Base-by-base conservation (phyloP, 139 green algal genomes). In the Klebsormidium nitens region DNA sequence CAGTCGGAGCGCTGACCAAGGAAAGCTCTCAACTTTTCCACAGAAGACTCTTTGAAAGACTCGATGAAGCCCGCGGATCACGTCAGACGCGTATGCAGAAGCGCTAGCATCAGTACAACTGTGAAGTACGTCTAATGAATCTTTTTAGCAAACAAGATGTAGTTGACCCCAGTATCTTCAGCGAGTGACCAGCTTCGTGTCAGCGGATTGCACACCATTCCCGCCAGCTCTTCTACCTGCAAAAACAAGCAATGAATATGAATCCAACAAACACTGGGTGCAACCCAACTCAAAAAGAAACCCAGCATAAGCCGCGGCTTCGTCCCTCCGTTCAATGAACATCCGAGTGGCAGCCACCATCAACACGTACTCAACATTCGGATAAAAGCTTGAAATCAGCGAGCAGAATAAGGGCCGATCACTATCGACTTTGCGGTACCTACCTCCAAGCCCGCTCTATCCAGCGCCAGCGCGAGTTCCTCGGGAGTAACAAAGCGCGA, bases 401-500 rank as follows among this genome's bases (percentile, higher is more conserved):
- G 14, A 14, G 42, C 11, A 50, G 8, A 14, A 8, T 50, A 26
- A 14, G 42, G 14, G 42, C 42, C 8, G 14, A 50, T 26, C 42
- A 50, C 42, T 14, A 50, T 50, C 14, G 19, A 17, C 5, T 17
- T 34, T 17, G 19, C 49, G 49, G 14, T 59, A n/a, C 57, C 6
- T 42, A 69, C 62, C 62, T 64, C 23, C 31, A 55, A 42, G 36
- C 52, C 74, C 1, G 50, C 29, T 3, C 60, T 32, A 2, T 42
- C 32, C 5, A 70, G 5, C 71, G 80, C 5, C 36, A 75, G 2
- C 19, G 49, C 47, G 0, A 75, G 64, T 77, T 85, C 79, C 32
- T 72, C 78, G 29, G 92, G 92, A 4, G 90, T 95, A n/a, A 97
- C 71, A 69, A 97, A 97, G 55, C 85, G 85, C 14, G 64, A 36